phyloP scores from a whole-genome alignment of 164 flowering plant genomes.

The Umbilicus rupestris region DNA sequence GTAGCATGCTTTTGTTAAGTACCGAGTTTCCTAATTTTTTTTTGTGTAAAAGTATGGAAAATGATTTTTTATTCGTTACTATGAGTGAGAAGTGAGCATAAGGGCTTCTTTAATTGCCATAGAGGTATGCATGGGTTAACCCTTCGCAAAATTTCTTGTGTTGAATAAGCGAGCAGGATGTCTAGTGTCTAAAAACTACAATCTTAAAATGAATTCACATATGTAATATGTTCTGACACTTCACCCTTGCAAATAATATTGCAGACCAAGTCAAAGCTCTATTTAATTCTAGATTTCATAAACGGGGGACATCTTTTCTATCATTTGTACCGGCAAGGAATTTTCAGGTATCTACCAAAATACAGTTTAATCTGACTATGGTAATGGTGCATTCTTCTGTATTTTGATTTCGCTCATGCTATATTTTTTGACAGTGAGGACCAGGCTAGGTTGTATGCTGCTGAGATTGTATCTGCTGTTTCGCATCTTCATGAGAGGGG shows the following conservation, averaged over 20 bases:
- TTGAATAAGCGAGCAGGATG: no score
- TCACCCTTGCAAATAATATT: background rate
- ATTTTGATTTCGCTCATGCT: slow-evolving; percentile 16
- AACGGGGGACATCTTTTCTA: slow-evolving; percentile 93
- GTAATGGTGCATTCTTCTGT: slow-evolving; percentile 14
- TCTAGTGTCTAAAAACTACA: no score
- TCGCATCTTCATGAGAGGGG: slow-evolving; percentile 88
- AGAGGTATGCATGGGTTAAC: no score
- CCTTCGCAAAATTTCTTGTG: no score
- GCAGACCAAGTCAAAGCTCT: slow-evolving; percentile 86
- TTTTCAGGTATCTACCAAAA: slow-evolving; percentile 59
- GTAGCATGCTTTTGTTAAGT: no score
- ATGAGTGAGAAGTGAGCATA: no score
- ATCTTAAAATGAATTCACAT: no score
- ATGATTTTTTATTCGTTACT: no score
- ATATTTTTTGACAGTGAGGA: slow-evolving; percentile 68
- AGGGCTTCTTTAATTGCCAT: no score
- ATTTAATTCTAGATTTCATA: slow-evolving; percentile 73
- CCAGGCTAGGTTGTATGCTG: slow-evolving; percentile 82
- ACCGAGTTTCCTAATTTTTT: no score
- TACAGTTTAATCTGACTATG: slow-evolving; percentile 1
- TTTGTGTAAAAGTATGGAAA: no score
- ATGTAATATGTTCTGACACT: background rate
- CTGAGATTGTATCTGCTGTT: slow-evolving; percentile 95
- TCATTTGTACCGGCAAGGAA: slow-evolving; percentile 77